Base-by-base conservation (phyloP, 2,329 filamentous ascomycete species). In the Chlorencoelia australis region DNA sequence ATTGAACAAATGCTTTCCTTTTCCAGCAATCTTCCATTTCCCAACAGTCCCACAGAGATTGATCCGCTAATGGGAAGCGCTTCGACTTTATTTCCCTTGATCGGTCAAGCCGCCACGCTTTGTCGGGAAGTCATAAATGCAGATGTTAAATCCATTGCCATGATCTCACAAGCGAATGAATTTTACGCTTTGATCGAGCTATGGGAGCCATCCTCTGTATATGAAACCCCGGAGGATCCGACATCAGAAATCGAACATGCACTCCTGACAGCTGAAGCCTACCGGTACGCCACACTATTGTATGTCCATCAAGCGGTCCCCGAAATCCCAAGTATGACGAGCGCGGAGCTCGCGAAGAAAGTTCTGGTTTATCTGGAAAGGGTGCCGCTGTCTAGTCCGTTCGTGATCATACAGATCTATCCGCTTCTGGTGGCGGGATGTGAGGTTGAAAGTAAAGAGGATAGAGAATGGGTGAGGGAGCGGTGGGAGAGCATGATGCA, bases 11-110 rank as follows among this genome's bases (percentile, higher is more conserved):
- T 67, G 5, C 47, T 68, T 13, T 40, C 41, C 32, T 61, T 55
- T 9, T 57, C 63, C 13, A 58, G 61, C 19, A 55, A 60, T 19
- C 62, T 65, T 4, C 60, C 51, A 33, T 55, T 51, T 61, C 62
- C 65, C 4, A 54, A 42, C 62, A 43, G 30, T 30, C 53, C 40
- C 63, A 43, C 24, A 29, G 66, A 75, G 39, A 66, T 83, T n/a
- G 79, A 84, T 55, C 78, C 79, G 4, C 57, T 83, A 19, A 79
- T 84, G 74, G 79, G 79, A 8, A 80, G 75, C 48, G 79, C 79
- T 5, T 64, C 67, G 20, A 77, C 75, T 0, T 63, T 84, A 0
- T 84, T 83, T 48, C 79, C 79, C 1, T 60, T 82, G 1, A 79
- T 84, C 42, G 75, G 78, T 8, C 68, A 69, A 14, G 75, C 77